Conservation (phyloP, 345 rosid species). For the Eucalyptus cloeziana region DNA sequence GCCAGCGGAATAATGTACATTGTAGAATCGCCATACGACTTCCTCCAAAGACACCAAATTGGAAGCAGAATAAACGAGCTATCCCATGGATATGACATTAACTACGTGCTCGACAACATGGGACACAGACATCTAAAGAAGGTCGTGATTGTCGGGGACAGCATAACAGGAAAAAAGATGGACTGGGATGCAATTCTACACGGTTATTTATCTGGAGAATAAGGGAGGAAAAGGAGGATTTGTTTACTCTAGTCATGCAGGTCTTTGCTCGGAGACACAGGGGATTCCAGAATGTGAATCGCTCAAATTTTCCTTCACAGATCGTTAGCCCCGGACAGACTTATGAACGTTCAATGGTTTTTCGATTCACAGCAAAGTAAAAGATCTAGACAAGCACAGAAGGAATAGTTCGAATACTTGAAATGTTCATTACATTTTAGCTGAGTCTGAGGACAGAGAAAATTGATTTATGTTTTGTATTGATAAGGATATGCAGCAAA, state of each 20-base stretch:
- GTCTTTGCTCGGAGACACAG: slow-evolving; percentile 52
- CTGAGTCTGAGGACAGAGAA: neutral
- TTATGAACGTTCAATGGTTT: slow-evolving; percentile 53
- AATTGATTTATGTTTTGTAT: neutral
- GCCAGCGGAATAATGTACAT: too few species aligned
- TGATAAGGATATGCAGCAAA: neutral
- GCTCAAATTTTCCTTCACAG: slow-evolving; percentile 51
- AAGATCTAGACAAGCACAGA: neutral
- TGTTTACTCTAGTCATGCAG: slow-evolving; percentile 37
- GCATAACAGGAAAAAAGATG: slow-evolving; percentile 45
- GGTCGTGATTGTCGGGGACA: slow-evolving; percentile 34
- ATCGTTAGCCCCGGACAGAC: slow-evolving; percentile 36
- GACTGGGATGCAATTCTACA: slow-evolving; percentile 69
- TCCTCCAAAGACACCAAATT: neutral
- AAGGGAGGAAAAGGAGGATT: slow-evolving; percentile 36
- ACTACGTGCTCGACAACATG: slow-evolving; percentile 35
- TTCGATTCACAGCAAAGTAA: slow-evolving; percentile 36
- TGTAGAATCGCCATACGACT: too few species aligned
- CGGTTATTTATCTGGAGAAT: slow-evolving; percentile 28
- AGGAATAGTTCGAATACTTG: neutral
- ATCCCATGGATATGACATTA: slow-evolving; percentile 62
- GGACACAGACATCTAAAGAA: slow-evolving; percentile 19
- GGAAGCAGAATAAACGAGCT: slow-evolving; percentile 30
- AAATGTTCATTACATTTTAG: neutral
- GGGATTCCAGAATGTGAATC: slow-evolving; percentile 72